A percentile compares a stretch with the other conserved stretches of the same genome.
phyloP scores from a whole-genome alignment of 2,329 filamentous ascomycete genomes.

The Neofusicoccum sp. region DNA sequence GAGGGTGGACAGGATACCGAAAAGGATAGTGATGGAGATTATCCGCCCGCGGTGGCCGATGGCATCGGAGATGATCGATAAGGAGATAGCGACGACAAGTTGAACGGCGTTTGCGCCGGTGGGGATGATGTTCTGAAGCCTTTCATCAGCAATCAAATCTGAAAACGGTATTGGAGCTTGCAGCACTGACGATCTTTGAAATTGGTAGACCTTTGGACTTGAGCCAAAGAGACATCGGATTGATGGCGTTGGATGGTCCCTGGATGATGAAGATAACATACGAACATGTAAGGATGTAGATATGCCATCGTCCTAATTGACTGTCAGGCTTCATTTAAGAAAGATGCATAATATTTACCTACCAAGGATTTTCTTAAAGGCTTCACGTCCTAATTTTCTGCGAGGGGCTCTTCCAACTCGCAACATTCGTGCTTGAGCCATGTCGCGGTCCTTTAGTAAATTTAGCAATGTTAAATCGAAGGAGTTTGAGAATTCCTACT shows the following conservation, averaged over 20 bases:
- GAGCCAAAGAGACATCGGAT: slow-evolving; percentile 26
- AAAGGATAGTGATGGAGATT: slow-evolving; percentile 22
- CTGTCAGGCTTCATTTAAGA: background rate
- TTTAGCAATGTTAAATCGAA: background rate
- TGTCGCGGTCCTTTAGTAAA: background rate
- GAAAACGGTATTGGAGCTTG: too few species aligned
- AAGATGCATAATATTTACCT: too few species aligned
- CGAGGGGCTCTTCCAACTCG: slow-evolving; percentile 23
- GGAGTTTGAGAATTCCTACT: slow-evolving; percentile 23
- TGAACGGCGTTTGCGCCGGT: slow-evolving; percentile 24
- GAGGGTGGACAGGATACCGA: slow-evolving; percentile 26
- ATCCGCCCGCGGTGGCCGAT: slow-evolving; percentile 23
- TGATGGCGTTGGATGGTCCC: slow-evolving; percentile 22
- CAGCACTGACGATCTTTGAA: slow-evolving; percentile 21
- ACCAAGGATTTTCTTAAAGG: slow-evolving; percentile 23
- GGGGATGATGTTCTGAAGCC: slow-evolving; percentile 24
- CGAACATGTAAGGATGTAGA: slow-evolving; percentile 23
- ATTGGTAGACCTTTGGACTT: slow-evolving; percentile 21
- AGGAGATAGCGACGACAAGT: slow-evolving; percentile 22
- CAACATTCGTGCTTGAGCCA: slow-evolving; percentile 24
- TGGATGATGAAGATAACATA: slow-evolving; percentile 26
- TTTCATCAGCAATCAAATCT: background rate
- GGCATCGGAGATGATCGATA: slow-evolving; percentile 24
- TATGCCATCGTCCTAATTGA: slow-evolving; percentile 22
- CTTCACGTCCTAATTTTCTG: slow-evolving; percentile 20